Percentiles rank a stretch among this genome's conserved stretches.
Conservation (phyloP, 2,329 filamentous ascomycete species). For the Beauveria sp. region DNA sequence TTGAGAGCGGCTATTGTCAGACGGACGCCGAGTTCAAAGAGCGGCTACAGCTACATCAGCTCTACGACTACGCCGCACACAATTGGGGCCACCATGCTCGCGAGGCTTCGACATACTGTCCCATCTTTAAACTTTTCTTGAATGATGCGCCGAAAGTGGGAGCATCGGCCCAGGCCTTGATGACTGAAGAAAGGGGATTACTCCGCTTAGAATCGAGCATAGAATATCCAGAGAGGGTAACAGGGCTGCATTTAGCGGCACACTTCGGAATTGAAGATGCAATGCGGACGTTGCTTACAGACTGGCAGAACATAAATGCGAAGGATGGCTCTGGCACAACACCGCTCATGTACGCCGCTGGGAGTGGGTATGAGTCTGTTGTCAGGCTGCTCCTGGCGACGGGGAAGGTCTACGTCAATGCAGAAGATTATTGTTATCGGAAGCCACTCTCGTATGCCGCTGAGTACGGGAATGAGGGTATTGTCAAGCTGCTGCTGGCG, state of each 20-base stretch:
- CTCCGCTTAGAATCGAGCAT: neutral
- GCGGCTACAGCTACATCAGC: neutral
- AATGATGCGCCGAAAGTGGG: neutral
- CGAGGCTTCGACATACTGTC: neutral
- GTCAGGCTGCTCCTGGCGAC: neutral
- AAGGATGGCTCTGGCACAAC: neutral
- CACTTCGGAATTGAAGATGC: neutral
- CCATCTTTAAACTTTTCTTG: accelerated
- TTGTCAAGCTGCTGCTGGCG: too few species aligned
- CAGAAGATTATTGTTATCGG: neutral
- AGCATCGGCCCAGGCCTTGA: neutral
- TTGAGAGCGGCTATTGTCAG: neutral
- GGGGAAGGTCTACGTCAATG: neutral
- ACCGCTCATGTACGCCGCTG: neutral
- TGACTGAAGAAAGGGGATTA: neutral
- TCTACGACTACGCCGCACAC: slow-evolving; percentile 11
- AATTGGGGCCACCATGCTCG: slow-evolving; percentile 14
- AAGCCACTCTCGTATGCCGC: too few species aligned
- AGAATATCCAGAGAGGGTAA: neutral
- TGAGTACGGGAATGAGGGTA: too few species aligned
- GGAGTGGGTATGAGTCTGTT: neutral
- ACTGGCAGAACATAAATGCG: neutral
- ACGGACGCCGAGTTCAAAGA: neutral
- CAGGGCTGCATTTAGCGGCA: neutral
- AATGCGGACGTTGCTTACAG: neutral